Base-by-base conservation (phyloP, 2,329 filamentous ascomycete species). In the Ceratocystis alfenasii region DNA sequence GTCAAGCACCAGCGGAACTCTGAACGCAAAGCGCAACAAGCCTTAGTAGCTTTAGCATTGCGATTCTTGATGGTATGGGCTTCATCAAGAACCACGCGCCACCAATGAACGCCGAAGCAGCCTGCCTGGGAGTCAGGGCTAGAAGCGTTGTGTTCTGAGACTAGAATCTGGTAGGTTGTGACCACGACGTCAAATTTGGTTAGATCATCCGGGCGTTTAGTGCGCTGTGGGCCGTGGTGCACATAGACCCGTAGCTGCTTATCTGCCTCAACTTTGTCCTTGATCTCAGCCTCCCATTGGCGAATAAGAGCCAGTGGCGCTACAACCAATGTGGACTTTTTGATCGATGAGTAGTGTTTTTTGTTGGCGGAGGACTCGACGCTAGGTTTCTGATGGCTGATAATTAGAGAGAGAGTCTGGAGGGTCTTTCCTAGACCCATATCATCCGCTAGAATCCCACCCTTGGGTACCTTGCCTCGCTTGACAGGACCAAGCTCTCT, bases 31-130 rank as follows among this genome's bases (percentile, higher is more conserved):
- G 89, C 89, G 73, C 87, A 99, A 70, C 89, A 94, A 1, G 94
- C 92, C 74, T 96, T 91, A 1, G 93, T 96, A 50, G 90, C 87
- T 76, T 99, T 99, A 25, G 94, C 91, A 70, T 95, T 96, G 69
- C 93, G 87, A 73, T 99, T 99, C 78, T 99, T 99, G 81, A 99
- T 96, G 1, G 89, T 95, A 74, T 99, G 94, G 0, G 94, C 94
- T 77, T 99, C 94, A 69, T 99, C 94, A 1, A 99, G 81, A 69
- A 99, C 93, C 68, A 96, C 84, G 63, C 94, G 88, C 78, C 94
- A 97, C 94, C 94, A 99, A 72, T 93, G 86, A 5, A 96, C 79
- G 10, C 90, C 91, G 72, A 96, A 96, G 71, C 92, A 93, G 8
- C 83, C 82, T 64, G 84, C 80, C 6, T 80, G 79, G 2, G 78